phyloP scores from a whole-genome alignment of 352 stramenopile genomes.

The Pythium myriotylum region DNA sequence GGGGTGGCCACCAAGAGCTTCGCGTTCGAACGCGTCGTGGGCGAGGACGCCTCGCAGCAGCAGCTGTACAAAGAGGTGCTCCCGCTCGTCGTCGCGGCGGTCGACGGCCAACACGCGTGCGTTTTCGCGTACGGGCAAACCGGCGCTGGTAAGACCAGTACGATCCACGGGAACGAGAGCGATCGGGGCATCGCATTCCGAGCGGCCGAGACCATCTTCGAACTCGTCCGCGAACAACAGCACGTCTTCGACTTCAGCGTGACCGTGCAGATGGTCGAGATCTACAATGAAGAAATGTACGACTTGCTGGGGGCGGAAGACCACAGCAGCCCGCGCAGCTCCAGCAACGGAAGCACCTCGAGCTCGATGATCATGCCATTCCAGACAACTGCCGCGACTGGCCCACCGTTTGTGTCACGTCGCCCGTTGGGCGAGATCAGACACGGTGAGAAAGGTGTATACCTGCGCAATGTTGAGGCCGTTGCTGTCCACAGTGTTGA shows the following conservation, averaged over 20 bases:
- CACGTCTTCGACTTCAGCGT: conserved; percentile 54
- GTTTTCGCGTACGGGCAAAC: conserved; percentile 95
- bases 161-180: conserved; percentile 32
- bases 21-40: conserved; percentile 86
- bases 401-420: conserved; percentile 30
- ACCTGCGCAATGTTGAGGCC: conserved; percentile 66
- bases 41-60: conserved; percentile 57
- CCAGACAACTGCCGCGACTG: conserved; percentile 11
- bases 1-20: conserved; percentile 42
- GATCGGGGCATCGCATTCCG: conserved; percentile 48
- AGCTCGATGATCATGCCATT: conserved; percentile 26
- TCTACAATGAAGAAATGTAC: conserved; percentile 89
- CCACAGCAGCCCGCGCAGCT: not conserved
- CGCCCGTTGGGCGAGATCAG: conserved; percentile 62
- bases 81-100: conserved; percentile 84
- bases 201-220: conserved; percentile 50
- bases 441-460: conserved; percentile 66
- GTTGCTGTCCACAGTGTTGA: conserved; percentile 35
- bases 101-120: conserved; percentile 93
- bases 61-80: conserved; percentile 93
- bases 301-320: conserved; percentile 48
- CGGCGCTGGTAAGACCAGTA: conserved; percentile 44
- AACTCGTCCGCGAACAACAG: conserved; percentile 37
- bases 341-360: conserved; percentile 3
- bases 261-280: conserved; percentile 71